Evolutionary conservation across 2,329 filamentous ascomycete species (phyloP).

Genomic region (Pyrenochaeta sp.): DNA sequence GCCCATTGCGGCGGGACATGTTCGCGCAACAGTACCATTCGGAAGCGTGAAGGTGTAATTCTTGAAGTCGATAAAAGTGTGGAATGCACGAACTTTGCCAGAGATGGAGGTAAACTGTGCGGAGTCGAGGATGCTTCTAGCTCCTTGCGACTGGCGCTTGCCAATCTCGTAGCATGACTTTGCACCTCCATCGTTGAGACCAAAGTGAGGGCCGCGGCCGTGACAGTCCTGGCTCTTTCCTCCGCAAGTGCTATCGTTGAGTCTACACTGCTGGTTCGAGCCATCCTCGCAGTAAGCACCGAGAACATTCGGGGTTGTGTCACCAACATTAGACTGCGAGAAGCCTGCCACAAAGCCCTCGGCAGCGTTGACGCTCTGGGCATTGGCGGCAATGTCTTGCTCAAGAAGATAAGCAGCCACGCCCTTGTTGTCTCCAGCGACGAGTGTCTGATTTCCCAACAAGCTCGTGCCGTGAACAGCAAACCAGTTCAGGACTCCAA

Average conservation of each 20-base stretch:
- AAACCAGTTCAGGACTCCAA: slow-evolving; percentile 89
- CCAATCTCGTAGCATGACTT: slow-evolving; percentile 80
- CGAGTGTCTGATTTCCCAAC: slow-evolving; percentile 87
- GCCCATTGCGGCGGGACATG: slow-evolving; percentile 86
- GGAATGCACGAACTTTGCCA: slow-evolving; percentile 78
- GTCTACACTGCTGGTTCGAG: slow-evolving; percentile 69
- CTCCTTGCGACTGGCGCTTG: slow-evolving; percentile 71
- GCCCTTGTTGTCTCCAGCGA: slow-evolving; percentile 96
- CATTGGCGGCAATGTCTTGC: slow-evolving; percentile 63
- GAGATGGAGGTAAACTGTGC: slow-evolving; percentile 59
- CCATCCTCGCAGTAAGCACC: slow-evolving; percentile 92
- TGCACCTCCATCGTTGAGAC: slow-evolving; percentile 67
- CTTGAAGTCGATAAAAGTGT: slow-evolving; percentile 84
- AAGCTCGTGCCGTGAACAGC: slow-evolving; percentile 91
- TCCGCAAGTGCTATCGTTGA: slow-evolving; percentile 85
- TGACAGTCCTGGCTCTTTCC: slow-evolving; percentile 76
- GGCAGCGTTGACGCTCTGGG: slow-evolving; percentile 55
- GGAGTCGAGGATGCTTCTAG: slow-evolving; percentile 65
- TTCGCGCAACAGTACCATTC: slow-evolving; percentile 73
- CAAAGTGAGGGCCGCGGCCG: slow-evolving; percentile 74
- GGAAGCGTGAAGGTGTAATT: slow-evolving; percentile 75
- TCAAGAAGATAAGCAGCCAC: slow-evolving; percentile 89
- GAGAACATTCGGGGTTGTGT: slow-evolving; percentile 86
- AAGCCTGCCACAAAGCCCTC: slow-evolving; percentile 86
- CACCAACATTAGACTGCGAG: slow-evolving; percentile 88